phyloP scores from a whole-genome alignment of 2,329 filamentous ascomycete genomes.

The Apiospora saccharicola region DNA sequence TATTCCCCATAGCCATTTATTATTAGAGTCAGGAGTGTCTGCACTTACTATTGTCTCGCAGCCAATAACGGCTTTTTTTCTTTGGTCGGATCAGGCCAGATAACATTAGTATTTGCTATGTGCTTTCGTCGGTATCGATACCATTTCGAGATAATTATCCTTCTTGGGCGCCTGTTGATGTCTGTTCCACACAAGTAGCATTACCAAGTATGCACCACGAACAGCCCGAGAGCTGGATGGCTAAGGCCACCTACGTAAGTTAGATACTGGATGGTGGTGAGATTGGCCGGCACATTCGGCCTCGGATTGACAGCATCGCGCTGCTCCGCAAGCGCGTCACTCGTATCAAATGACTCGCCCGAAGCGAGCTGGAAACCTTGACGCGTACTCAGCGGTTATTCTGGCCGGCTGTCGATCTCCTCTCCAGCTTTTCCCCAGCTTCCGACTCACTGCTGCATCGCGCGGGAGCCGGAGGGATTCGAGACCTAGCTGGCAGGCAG shows the following conservation, averaged over 20 bases:
- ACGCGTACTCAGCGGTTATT: slow-evolving; percentile 3
- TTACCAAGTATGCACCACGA: neutral
- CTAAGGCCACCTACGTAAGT: slow-evolving; percentile 4
- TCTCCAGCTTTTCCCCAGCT: neutral
- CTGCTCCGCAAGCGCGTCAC: slow-evolving; percentile 18
- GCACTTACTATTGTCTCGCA: neutral
- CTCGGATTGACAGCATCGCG: slow-evolving; percentile 15
- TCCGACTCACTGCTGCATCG: neutral
- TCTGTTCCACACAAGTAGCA: neutral
- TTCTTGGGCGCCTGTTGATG: neutral
- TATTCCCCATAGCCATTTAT: neutral
- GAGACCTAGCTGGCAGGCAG: neutral
- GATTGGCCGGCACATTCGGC: slow-evolving; percentile 16
- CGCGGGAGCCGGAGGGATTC: neutral
- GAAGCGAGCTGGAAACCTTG: slow-evolving; percentile 12
- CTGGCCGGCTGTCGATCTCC: neutral
- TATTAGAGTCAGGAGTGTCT: neutral
- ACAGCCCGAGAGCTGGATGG: neutral
- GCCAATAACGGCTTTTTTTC: neutral
- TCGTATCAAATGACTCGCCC: slow-evolving; percentile 20
- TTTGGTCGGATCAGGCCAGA: neutral
- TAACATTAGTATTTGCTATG: neutral
- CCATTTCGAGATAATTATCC: neutral
- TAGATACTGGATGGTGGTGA: neutral
- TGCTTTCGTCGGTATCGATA: neutral